Conservation (phyloP, 495 filamentous ascomycete species). For the Aspergillus nidulans region DNA sequence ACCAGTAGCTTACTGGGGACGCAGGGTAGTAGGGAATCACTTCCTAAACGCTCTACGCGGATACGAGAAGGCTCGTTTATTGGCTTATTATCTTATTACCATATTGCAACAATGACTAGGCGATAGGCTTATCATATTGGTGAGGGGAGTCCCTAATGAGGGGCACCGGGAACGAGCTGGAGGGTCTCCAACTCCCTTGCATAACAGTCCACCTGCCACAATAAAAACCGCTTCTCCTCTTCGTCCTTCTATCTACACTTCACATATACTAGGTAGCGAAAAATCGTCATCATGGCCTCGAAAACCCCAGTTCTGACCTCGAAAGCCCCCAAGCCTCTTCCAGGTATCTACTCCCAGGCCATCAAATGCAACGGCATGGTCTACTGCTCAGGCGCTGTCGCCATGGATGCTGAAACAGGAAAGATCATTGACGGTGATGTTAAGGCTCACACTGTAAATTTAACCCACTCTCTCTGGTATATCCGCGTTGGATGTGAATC, state of each 20-base stretch:
- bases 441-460: conserved; percentile 45
- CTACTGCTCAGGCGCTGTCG: conserved; percentile 52
- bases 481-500: background rate
- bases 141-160: background rate
- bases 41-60: background rate
- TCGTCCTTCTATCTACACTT: background rate
- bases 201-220: background rate
- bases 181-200: background rate
- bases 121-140: background rate
- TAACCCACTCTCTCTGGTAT: background rate
- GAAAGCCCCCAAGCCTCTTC: conserved; percentile 51
- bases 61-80: background rate
- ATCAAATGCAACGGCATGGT: conserved; percentile 55
- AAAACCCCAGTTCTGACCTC: conserved; percentile 40
- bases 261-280: background rate
- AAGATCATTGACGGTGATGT: conserved; percentile 47
- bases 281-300: conserved; percentile 19
- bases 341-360: conserved; percentile 50
- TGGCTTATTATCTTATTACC: background rate
- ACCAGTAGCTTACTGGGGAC: too few relatives aligned
- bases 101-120: background rate
- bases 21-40: background rate
- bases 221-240: background rate
- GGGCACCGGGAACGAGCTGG: background rate
- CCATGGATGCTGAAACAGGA: conserved; percentile 41